Conservation (phyloP, 2,329 filamentous ascomycete genomes). For the Botrytis pseudocinerea region DNA sequence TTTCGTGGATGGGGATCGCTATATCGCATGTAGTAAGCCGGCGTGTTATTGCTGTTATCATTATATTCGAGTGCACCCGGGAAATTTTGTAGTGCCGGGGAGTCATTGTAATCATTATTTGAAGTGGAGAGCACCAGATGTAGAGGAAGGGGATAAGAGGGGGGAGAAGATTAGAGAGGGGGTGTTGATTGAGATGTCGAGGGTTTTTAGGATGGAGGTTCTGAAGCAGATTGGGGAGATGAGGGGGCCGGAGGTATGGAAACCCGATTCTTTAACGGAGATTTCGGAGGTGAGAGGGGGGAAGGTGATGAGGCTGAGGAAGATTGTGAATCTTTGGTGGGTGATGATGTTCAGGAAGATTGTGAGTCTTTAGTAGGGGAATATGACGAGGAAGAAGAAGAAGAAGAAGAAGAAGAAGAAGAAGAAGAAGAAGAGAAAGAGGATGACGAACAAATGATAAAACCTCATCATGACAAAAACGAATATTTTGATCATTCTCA, state of each 20-base stretch:
- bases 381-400: not conserved
- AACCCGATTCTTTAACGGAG: slow-evolving; percentile 26
- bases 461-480: not conserved
- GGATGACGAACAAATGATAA: too few relatives aligned
- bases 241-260: slow-evolving; percentile 8
- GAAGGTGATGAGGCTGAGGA: not conserved
- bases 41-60: slow-evolving; percentile 52
- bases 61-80: slow-evolving; percentile 47
- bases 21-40: slow-evolving; percentile 53
- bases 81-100: slow-evolving; percentile 24
- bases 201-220: slow-evolving; percentile 4
- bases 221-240: slow-evolving; percentile 17
- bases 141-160: not conserved
- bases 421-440: too few relatives aligned
- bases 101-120: slow-evolving; percentile 21
- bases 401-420: too few relatives aligned
- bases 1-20: slow-evolving; percentile 45
- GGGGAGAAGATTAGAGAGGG: slow-evolving; percentile 3
- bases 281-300: slow-evolving; percentile 13
- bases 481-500: not conserved
- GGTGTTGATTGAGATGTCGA: slow-evolving; percentile 14
- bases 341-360: not conserved
- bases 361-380: not conserved
- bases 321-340: not conserved
- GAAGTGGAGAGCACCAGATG: slow-evolving; percentile 45